phyloP scores from a whole-genome alignment of 768 basidiomycete genomes.

The Heimioporus sp. region DNA sequence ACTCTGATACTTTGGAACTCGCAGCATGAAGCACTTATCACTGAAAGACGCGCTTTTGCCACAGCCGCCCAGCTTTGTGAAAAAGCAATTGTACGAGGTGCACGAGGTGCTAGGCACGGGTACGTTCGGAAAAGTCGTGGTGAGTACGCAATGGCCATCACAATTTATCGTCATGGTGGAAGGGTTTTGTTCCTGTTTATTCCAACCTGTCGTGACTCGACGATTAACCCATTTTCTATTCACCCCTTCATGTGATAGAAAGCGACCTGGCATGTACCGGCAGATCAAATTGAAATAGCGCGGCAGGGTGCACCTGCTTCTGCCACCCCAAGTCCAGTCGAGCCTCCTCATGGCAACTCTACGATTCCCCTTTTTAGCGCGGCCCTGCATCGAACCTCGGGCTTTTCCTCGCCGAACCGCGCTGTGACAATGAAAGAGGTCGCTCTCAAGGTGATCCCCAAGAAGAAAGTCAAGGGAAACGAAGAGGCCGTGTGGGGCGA shows the following conservation, averaged over 20 bases:
- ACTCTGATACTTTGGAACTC: neutral
- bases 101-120: slow-evolving; percentile 76
- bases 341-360: slow-evolving; percentile 18
- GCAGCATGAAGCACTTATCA: slow-evolving; percentile 34
- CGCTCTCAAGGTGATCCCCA: slow-evolving; percentile 87
- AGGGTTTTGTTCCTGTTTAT: neutral
- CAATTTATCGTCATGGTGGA: neutral
- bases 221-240: neutral
- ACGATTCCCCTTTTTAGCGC: slow-evolving; percentile 30
- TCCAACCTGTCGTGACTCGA: neutral
- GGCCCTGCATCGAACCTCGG: slow-evolving; percentile 19
- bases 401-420: slow-evolving; percentile 25
- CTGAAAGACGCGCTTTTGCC: slow-evolving; percentile 63
- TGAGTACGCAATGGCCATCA: slow-evolving; percentile 33
- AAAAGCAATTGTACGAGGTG: slow-evolving; percentile 81
- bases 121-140: slow-evolving; percentile 89
- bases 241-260: slow-evolving; percentile 36
- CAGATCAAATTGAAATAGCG: slow-evolving; percentile 54
- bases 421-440: slow-evolving; percentile 61
- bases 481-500: slow-evolving; percentile 88
- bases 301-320: slow-evolving; percentile 55
- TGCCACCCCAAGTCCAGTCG: slow-evolving; percentile 16
- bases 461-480: slow-evolving; percentile 94
- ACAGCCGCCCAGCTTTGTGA: slow-evolving; percentile 81
- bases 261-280: slow-evolving; percentile 77